These are phyloP conservation scores for Xylariaceae sp. DNA, from an alignment of 2,329 filamentous ascomycete genomes.

Conservation along the genomic window DNA sequence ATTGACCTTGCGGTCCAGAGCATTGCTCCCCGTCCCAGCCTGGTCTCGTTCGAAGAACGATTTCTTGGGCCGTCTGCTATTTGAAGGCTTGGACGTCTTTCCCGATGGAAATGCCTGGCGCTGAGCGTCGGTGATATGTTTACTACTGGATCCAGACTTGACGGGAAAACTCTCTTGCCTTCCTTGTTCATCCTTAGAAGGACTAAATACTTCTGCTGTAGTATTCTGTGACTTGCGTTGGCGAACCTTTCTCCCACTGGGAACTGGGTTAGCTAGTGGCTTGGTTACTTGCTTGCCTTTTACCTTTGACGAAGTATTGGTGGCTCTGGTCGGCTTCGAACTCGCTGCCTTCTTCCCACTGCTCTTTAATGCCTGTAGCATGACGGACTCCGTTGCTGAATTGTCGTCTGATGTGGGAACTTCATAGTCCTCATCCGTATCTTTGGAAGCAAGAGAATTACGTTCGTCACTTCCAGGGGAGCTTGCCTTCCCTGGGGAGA, in stretches of 20 bases:
- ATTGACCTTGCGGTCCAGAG: background rate
- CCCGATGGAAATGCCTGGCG: background rate
- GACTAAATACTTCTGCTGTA: too few species aligned
- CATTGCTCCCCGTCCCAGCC: background rate
- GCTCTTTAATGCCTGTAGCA: background rate
- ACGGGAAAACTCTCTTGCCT: too few species aligned
- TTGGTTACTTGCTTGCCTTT: conserved; percentile 6
- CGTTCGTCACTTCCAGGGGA: too few species aligned
- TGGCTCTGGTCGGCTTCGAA: conserved; percentile 1
- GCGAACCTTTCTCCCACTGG: background rate
- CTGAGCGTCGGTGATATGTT: conserved; percentile 6
- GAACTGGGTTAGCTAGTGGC: background rate
- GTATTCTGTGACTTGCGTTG: too few species aligned
- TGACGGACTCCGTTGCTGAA: conserved; percentile 3
- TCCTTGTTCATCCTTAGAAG: too few species aligned
- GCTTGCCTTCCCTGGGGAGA: too few species aligned
- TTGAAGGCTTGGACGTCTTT: background rate
- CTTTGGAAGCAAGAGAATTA: too few species aligned
- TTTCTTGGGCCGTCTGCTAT: conserved; percentile 8
- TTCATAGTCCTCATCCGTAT: conserved; percentile 8
- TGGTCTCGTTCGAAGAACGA: conserved; percentile 4
- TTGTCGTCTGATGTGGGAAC: conserved; percentile 9
- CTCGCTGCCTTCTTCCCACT: background rate
- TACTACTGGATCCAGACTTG: background rate
- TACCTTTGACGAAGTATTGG: background rate